Evolutionary conservation across 73 alveolate genomes (phyloP), one percentile per base, ranked within the genome.

Genomic region (Durusdinium trenchii): DNA sequence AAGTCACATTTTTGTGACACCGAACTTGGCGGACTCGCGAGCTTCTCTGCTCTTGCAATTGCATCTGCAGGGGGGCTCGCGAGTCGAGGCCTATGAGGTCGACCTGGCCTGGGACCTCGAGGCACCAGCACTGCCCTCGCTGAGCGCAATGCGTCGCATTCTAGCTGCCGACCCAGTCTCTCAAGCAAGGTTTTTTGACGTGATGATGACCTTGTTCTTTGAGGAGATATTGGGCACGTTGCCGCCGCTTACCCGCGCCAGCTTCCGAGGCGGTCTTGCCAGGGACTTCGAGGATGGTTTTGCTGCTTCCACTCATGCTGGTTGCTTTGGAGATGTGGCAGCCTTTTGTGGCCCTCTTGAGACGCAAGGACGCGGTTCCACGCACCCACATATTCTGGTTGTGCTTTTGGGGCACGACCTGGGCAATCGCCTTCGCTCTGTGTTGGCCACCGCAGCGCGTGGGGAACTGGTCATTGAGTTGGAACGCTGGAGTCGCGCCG

Each of bases 321-420:
- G 85, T 35, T 12, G 52, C 85, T 73, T 73, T 40, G 85, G 85
- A 35, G 85, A 73, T 26, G 48, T 43, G 64, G 89, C 89, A 43
- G 45, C 64, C 30, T 45, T 78, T 14, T 43, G 89, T 45, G 89
- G 89, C 43, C 89, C 89, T 78, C 48, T 78, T 3, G 89, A 78
- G 48, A 78, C 89, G 23, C 89, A 78, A 45, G 89, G 86, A 23
- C 20, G 86, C 6, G 86, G 86, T 9, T 36, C 57, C 57, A n/a
- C 36, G 57, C 86, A 75, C 54, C 86, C 86, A 32, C 86, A 75
- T 52, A 75, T 75, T 23, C 54, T 75, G 57, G 23, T 75, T 6
- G 12, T n/a, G 32, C 86, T 75, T 32, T 23, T 75, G 57, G 86
- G 86, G n/a, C 86, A 75, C 86, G 86, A 75, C 86, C 86, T 75